Evolutionary conservation across 2,329 filamentous ascomycete species (phyloP).

Genomic region (Xylaria sp.): DNA sequence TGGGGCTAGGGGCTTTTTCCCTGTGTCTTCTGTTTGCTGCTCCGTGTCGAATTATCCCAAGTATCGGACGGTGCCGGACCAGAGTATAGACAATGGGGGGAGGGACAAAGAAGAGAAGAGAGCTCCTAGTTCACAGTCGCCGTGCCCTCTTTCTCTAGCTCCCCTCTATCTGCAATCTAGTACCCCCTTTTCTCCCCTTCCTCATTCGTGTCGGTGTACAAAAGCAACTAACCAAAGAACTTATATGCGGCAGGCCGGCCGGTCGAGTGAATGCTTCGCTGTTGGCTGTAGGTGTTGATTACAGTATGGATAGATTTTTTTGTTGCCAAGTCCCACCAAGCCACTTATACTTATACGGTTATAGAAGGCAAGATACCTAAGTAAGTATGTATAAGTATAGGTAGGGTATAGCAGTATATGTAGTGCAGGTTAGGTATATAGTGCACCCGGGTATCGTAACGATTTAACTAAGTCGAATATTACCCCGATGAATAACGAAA

Average conservation of each 20-base stretch:
- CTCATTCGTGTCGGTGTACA: slow-evolving; percentile 27
- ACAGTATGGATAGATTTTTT: not conserved
- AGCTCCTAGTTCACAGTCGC: slow-evolving; percentile 5
- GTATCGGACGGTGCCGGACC: slow-evolving; percentile 14
- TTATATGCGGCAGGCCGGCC: slow-evolving; percentile 2
- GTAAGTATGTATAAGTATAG: slow-evolving; percentile 7
- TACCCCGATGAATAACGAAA: slow-evolving; percentile 6
- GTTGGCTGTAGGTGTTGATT: slow-evolving; percentile 5
- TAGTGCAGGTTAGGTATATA: not conserved
- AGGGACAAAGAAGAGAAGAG: slow-evolving; percentile 23
- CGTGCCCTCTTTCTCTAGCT: slow-evolving; percentile 26
- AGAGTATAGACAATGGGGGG: slow-evolving; percentile 2
- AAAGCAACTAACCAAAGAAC: slow-evolving; percentile 23
- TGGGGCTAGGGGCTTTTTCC: not conserved
- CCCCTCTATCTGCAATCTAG: not conserved
- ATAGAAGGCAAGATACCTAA: not conserved
- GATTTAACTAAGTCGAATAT: not conserved
- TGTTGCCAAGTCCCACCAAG: slow-evolving; percentile 24
- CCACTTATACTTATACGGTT: slow-evolving; percentile 11
- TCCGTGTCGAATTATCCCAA: slow-evolving; percentile 4
- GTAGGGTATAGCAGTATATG: not conserved
- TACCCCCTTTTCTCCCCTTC: slow-evolving; percentile 3
- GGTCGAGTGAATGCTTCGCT: not conserved
- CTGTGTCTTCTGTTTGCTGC: not conserved
- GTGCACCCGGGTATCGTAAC: too few species aligned